A percentile compares a stretch with the other conserved stretches of the same genome.
Evolutionary conservation across 495 filamentous ascomycete species (phyloP).

Genomic region (Gamarada debralockiae): DNA sequence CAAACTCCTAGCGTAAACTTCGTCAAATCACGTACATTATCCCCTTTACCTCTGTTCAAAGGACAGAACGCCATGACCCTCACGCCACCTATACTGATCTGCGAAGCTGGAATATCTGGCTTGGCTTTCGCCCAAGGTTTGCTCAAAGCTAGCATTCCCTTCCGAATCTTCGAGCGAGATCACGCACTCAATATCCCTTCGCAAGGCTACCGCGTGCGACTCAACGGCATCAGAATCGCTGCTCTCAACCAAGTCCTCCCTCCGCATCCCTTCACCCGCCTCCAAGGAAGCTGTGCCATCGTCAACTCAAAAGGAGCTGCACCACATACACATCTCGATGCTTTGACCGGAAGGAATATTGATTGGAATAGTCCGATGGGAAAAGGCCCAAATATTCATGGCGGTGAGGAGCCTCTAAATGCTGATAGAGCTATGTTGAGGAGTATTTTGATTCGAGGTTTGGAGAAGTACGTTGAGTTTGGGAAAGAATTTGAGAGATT

Average conservation of each 20-base stretch:
- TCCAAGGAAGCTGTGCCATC: neutral
- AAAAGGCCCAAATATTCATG: too few species aligned
- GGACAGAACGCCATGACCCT: too few species aligned
- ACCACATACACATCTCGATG: neutral
- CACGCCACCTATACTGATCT: constrained; percentile 33
- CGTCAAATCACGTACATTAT: too few species aligned
- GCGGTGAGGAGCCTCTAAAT: too few species aligned
- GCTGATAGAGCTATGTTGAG: too few species aligned
- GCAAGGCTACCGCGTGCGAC: constrained; percentile 28
- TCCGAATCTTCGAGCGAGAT: constrained; percentile 49
- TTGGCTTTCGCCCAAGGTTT: constrained; percentile 52
- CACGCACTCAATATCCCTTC: constrained; percentile 1
- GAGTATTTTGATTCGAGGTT: too few species aligned
- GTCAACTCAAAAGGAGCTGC: neutral
- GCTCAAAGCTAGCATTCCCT: constrained; percentile 40
- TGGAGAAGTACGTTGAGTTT: too few species aligned
- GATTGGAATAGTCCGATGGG: too few species aligned
- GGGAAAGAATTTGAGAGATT: too few species aligned
- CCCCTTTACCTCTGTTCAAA: too few species aligned
- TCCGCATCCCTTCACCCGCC: constrained; percentile 13
- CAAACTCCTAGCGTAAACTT: too few species aligned
- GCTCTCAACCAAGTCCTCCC: constrained; percentile 25
- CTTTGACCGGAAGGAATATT: too few species aligned
- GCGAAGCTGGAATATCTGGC: constrained; percentile 52
- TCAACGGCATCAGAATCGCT: constrained; percentile 28